Evolutionary conservation across 1,284 basidiomycete species (phyloP).

Genomic region (Omphalotus olearius): DNA sequence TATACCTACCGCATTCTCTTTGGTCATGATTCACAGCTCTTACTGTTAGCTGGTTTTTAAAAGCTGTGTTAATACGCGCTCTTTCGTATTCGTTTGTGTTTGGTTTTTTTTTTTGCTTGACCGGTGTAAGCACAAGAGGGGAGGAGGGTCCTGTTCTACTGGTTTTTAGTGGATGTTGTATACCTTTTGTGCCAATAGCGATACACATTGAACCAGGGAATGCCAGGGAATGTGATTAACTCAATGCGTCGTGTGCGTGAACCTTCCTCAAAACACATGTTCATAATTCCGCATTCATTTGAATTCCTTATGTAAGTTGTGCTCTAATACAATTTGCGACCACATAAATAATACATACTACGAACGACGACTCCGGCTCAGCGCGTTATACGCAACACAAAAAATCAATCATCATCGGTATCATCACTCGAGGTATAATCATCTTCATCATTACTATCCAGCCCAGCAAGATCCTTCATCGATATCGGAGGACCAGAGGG

Average conservation of each 20-base stretch:
- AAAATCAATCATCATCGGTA: slow-evolving; percentile 56
- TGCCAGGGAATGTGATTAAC: no score
- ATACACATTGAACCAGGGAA: background rate
- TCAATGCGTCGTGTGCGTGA: background rate
- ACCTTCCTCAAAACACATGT: background rate
- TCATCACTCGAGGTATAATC: slow-evolving; percentile 64
- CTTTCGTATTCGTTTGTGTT: background rate
- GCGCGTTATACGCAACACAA: background rate
- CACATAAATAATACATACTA: no score
- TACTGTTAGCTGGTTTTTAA: background rate
- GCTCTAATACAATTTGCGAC: no score
- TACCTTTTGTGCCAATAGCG: background rate
- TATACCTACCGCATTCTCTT: background rate
- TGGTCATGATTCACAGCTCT: background rate
- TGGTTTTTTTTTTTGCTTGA: background rate
- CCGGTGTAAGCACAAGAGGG: slow-evolving; percentile 6
- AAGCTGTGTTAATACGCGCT: slow-evolving; percentile 1
- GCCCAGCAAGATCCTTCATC: slow-evolving; percentile 42
- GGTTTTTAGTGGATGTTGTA: background rate
- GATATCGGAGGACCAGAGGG: slow-evolving; percentile 42
- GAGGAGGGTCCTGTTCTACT: background rate
- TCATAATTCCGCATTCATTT: no score
- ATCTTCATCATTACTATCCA: slow-evolving; percentile 45
- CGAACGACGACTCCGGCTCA: background rate
- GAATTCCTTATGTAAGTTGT: no score